These are phyloP conservation scores for Teratosphaeria epicoccoides DNA, from an alignment of 2,329 filamentous ascomycete species.

Conservation along the genomic window DNA sequence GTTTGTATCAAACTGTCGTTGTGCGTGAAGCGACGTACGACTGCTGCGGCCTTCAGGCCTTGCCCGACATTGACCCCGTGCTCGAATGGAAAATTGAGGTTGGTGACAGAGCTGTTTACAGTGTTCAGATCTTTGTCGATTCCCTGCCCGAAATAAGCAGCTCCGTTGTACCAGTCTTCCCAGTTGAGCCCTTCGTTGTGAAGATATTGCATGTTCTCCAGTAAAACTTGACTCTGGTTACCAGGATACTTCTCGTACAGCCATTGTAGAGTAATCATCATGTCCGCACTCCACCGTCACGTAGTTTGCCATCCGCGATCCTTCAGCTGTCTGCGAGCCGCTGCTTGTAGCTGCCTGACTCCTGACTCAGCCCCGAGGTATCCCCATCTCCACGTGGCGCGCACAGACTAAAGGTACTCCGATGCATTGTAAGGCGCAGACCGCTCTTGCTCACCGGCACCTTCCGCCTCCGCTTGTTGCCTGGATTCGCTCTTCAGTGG, in stretches of 20 bases:
- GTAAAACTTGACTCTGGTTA: slow-evolving; percentile 26
- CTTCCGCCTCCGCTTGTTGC: too few species aligned
- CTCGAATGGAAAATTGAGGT: slow-evolving; percentile 28
- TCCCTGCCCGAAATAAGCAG: slow-evolving; percentile 17
- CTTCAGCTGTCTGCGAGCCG: neutral
- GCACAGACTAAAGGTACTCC: too few species aligned
- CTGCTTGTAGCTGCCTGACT: neutral
- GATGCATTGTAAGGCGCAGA: too few species aligned
- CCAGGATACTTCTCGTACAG: slow-evolving; percentile 36
- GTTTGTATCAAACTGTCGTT: slow-evolving; percentile 33
- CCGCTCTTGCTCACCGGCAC: too few species aligned
- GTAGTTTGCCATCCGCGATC: neutral
- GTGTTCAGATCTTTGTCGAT: slow-evolving; percentile 15
- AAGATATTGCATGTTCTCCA: slow-evolving; percentile 36
- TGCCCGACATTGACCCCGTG: slow-evolving; percentile 41
- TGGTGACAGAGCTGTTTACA: slow-evolving; percentile 15
- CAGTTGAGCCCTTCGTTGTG: slow-evolving; percentile 26
- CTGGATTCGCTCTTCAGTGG: too few species aligned
- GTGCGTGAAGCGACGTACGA: slow-evolving; percentile 36
- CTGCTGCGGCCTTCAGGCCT: slow-evolving; percentile 37
- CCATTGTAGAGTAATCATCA: slow-evolving; percentile 40
- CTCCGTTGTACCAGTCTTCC: slow-evolving; percentile 25
- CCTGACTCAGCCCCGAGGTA: too few species aligned
- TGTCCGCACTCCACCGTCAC: slow-evolving; percentile 35
- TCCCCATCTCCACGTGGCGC: too few species aligned